These are phyloP conservation scores for Acacia melanoxylon DNA, from an alignment of 306 rosid species.

Conservation along the genomic window DNA sequence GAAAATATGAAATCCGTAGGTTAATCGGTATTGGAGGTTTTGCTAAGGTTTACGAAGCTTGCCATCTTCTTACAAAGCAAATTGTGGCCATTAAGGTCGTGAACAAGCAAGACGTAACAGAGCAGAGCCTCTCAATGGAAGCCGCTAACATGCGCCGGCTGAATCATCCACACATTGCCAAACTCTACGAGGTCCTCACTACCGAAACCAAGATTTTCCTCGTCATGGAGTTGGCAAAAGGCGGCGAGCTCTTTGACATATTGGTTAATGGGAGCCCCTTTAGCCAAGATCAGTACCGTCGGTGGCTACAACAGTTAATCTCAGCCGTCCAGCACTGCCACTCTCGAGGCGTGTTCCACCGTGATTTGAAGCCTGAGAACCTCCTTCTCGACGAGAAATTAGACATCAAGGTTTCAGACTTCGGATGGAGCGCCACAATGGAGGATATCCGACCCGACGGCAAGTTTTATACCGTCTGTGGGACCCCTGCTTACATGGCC, in stretches of 20 bases:
- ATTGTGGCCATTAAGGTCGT: slow-evolving; percentile 80
- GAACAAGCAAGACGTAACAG: slow-evolving; percentile 44
- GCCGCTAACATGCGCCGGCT: slow-evolving; percentile 74
- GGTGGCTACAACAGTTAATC: slow-evolving; percentile 74
- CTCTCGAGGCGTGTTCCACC: slow-evolving; percentile 66
- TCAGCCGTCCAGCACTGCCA: slow-evolving; percentile 80
- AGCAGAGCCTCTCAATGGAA: slow-evolving; percentile 53
- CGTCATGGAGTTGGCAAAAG: slow-evolving; percentile 73
- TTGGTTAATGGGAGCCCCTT: slow-evolving; percentile 44
- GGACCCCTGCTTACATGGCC: slow-evolving; percentile 87
- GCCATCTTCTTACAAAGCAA: slow-evolving; percentile 41
- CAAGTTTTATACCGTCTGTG: slow-evolving; percentile 72
- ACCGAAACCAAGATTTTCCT: slow-evolving; percentile 75
- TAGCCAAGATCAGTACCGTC: slow-evolving; percentile 57
- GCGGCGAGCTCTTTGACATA: slow-evolving; percentile 69
- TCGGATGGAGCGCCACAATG: slow-evolving; percentile 68
- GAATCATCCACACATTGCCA: slow-evolving; percentile 57
- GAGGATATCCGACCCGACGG: slow-evolving; percentile 68
- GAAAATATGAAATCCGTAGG: slow-evolving; percentile 50
- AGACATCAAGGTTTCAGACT: slow-evolving; percentile 64
- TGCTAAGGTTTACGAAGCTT: slow-evolving; percentile 82
- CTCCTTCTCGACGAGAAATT: slow-evolving; percentile 67
- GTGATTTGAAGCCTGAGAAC: slow-evolving; percentile 88
- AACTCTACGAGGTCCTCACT: slow-evolving; percentile 71
- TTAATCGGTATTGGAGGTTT: slow-evolving; percentile 73